Base-by-base conservation (phyloP, 1,284 basidiomycete species). In the Puccinia triticina region DNA sequence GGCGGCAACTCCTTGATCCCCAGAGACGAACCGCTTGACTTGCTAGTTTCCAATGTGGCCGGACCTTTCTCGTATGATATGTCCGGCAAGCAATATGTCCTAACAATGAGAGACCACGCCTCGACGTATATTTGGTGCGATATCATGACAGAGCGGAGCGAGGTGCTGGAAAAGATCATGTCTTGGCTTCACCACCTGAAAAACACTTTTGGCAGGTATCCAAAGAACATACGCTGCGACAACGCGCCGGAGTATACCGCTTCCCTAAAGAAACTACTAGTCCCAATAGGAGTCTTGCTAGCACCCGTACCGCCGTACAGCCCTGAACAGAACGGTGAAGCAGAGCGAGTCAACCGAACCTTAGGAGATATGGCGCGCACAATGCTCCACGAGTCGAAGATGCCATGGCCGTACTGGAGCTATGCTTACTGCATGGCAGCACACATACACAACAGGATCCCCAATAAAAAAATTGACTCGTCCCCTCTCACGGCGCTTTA, bases 321-420 rank as follows among this genome's bases (percentile, higher is more conserved):
- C 21, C 78, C 67, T 0, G 55, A 79, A 69, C 77, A 79, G n/a
- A 79, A 79, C 50, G 66, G 50, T 1, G 48, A 67, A n/a, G 77
- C 77, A 1, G 50, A 79, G 32, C 32, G 66, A 29, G n/a, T 79
- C 1, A 79, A 79, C 11, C 23, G 66, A 2, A 79, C 77, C 0
- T 5, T 79, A 14, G 66, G 77, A 1, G 66, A 79, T 23, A 71
- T 71, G 57, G 75, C 57, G 1, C 14, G 75, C 0, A 77, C 40
- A 18, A 77, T 77, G 57, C 59, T 77, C 18, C 37, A 61, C n/a
- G n/a, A n/a, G n/a, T n/a, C n/a, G n/a, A n/a, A n/a, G n/a, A n/a
- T n/a, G n/a, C n/a, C n/a, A n/a, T n/a, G n/a, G n/a, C n/a, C n/a
- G n/a, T n/a, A n/a, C n/a, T n/a, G n/a, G n/a, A n/a, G n/a, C n/a